Evolutionary conservation across 75 land plant species (phyloP), one percentile per base, ranked within the genome.

Genomic region (Cunninghamia lanceolata): DNA sequence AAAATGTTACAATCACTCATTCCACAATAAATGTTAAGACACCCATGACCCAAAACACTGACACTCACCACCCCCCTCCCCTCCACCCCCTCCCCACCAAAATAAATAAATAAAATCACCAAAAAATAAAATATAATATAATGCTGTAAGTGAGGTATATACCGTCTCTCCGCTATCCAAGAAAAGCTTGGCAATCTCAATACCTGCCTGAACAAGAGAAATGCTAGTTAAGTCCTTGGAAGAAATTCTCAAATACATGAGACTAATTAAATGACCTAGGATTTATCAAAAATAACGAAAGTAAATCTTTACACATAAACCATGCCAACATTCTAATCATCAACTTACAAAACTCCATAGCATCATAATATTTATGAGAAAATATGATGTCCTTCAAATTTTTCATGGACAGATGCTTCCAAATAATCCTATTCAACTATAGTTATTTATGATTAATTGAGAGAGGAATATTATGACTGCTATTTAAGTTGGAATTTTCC

Each of bases 101-200:
- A n/a, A n/a, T n/a, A n/a, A n/a, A n/a, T n/a, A n/a, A n/a, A n/a
- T n/a, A n/a, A n/a, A n/a, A n/a, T 6, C 40, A 45, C 3, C 40
- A 4, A 68, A 43, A 75, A 73, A 85, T 47, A 47, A 11, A 14
- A 50, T 50, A 13, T 1, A 50, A 50, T 50, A 50, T 50, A 34
- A 83, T 36, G 13, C 36, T 42, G n/a, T n/a, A 25, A 70, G 28
- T 47, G 38, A 84, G 15, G 38, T 6, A 84, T 91, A 82, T 93
- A 96, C 99, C 83, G 95, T 96, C 46, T 94, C 94, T 80, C 97
- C 99, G 52, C 88, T 89, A 79, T 91, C 89, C 84, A 98, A 91
- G 88, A 98, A 98, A 70, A 96, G 94, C 85, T 93, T 96, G 39
- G 99, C 96, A 86, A 94, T 92, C 87, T 98, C 99, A 80, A 98